Percentiles rank a stretch among this genome's conserved stretches.
Evolutionary conservation across 2,329 filamentous ascomycete species (phyloP).

Genomic region (Berkeleyomyces rouxiae): DNA sequence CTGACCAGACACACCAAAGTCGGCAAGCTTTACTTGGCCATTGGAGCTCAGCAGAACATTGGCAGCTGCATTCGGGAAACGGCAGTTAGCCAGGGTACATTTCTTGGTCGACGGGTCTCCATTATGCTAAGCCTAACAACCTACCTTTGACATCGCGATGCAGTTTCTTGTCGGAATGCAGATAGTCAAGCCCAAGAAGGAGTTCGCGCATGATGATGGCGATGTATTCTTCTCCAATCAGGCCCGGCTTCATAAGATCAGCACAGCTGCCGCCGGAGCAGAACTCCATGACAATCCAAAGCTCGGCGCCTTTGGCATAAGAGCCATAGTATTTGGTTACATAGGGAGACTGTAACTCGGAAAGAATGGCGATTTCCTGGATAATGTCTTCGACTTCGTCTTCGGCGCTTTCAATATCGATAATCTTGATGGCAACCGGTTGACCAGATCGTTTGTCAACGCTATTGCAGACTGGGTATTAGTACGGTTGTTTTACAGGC

Average conservation of each 20-base stretch:
- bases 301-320: conserved; percentile 83
- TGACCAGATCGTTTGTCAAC: conserved; percentile 88
- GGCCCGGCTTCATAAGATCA: conserved; percentile 84
- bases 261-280: conserved; percentile 93
- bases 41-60: conserved; percentile 80
- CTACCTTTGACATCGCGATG: conserved; percentile 90
- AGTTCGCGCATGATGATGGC: conserved; percentile 87
- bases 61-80: conserved; percentile 43
- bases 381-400: conserved; percentile 99
- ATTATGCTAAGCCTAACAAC: conserved; percentile 11
- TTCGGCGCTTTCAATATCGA: conserved; percentile 96
- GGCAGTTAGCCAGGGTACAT: conserved; percentile 4
- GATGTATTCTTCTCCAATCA: conserved; percentile 89
- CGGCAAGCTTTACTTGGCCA: conserved; percentile 90
- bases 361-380: conserved; percentile 93
- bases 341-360: conserved; percentile 86
- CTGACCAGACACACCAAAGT: conserved; percentile 94
- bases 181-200: conserved; percentile 75
- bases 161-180: conserved; percentile 89
- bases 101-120: not conserved
- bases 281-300: conserved; percentile 99
- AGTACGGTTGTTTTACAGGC: not conserved
- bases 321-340: conserved; percentile 97
- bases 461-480: conserved; percentile 26
- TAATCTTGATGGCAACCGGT: conserved; percentile 93